phyloP scores from a whole-genome alignment of 345 rosid species.

The Sisymbrium irio region DNA sequence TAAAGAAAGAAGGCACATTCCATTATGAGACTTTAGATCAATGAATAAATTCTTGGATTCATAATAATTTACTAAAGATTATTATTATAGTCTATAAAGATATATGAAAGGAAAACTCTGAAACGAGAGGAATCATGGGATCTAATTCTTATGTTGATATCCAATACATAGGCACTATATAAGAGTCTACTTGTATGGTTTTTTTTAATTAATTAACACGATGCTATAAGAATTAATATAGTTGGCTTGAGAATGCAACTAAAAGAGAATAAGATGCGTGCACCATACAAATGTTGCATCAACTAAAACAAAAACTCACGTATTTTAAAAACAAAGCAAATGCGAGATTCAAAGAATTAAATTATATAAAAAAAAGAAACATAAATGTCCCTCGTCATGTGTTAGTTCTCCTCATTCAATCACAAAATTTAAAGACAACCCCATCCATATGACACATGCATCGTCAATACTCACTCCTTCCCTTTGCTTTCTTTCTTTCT shows the following conservation, averaged over 20 bases:
- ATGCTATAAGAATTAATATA: constrained; percentile 2
- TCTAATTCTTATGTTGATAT: constrained; percentile 26
- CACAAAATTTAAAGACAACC: not conserved
- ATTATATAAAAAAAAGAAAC: not conserved
- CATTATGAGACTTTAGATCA: not conserved
- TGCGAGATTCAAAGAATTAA: not conserved
- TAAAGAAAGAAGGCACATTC: not conserved
- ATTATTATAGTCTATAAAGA: not conserved
- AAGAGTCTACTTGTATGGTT: no score
- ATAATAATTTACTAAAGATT: not conserved
- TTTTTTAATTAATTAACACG: not conserved
- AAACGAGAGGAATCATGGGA: constrained; percentile 1
- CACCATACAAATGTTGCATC: constrained; percentile 16
- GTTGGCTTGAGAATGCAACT: constrained; percentile 21
- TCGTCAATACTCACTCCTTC: constrained; percentile 7
- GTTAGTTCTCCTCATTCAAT: constrained; percentile 32
- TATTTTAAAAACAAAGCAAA: not conserved
- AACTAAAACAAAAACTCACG: not conserved
- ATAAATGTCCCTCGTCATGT: constrained; percentile 29
- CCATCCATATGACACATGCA: constrained; percentile 37
- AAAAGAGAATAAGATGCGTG: constrained; percentile 29
- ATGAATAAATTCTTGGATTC: not conserved
- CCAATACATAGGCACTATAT: not conserved
- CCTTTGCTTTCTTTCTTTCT: constrained; percentile 9
- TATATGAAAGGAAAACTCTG: not conserved